Conservation (phyloP, 108 stramenopile species). For the Bacterosira constricta region DNA sequence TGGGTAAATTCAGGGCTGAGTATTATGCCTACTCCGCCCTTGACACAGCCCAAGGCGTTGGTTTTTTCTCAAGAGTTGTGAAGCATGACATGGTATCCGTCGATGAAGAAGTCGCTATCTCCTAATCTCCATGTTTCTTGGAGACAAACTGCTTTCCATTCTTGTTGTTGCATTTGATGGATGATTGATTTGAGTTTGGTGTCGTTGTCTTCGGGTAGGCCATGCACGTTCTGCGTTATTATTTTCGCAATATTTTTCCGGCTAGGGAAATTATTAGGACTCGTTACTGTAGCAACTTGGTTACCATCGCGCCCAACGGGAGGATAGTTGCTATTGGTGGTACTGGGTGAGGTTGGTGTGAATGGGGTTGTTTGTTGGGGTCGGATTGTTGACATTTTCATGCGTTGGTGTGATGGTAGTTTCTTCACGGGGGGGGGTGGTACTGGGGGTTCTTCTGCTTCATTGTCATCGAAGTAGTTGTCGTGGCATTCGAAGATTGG, state of each 20-base stretch:
- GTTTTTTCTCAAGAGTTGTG: background rate
- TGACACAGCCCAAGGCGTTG: background rate
- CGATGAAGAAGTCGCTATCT: background rate
- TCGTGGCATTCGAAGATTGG: too few relatives aligned
- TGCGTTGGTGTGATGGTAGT: too few relatives aligned
- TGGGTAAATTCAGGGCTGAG: too few relatives aligned
- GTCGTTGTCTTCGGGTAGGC: background rate
- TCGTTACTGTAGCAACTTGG: background rate
- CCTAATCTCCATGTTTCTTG: slow-evolving; percentile 1
- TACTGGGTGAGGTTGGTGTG: too few relatives aligned
- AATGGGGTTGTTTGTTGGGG: background rate
- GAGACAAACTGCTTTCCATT: background rate
- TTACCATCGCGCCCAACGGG: background rate
- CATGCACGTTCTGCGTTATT: background rate
- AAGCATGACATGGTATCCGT: background rate
- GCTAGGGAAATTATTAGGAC: too few relatives aligned
- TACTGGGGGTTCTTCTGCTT: too few relatives aligned
- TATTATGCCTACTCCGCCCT: too few relatives aligned
- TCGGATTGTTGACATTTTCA: too few relatives aligned
- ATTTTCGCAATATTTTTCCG: background rate
- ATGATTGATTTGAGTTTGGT: background rate
- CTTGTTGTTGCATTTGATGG: background rate
- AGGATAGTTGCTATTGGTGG: background rate
- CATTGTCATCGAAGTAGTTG: too few relatives aligned
- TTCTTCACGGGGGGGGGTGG: too few relatives aligned